Conservation (phyloP, 2,329 filamentous ascomycete species). For the Fusarium sp. region DNA sequence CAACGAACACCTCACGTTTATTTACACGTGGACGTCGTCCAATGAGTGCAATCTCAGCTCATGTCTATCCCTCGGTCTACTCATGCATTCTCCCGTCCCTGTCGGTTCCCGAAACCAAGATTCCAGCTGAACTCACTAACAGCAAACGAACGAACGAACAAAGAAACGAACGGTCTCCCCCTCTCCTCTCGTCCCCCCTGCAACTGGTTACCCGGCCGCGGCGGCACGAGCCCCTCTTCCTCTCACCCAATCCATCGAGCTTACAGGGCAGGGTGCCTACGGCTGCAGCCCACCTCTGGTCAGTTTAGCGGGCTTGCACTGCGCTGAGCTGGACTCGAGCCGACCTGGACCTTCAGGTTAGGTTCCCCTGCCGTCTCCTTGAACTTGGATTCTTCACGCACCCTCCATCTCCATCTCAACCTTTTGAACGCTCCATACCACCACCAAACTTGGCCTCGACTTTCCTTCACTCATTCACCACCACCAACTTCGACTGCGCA, state of each 20-base stretch:
- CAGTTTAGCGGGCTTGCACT: background rate
- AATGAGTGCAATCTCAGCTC: background rate
- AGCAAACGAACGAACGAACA: constrained; percentile 21
- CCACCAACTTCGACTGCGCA: background rate
- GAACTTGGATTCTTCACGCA: constrained; percentile 19
- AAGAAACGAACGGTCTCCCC: constrained; percentile 2
- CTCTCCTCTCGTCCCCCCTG: constrained; percentile 1
- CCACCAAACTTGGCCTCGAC: background rate
- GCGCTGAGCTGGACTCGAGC: background rate
- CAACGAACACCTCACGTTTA: background rate
- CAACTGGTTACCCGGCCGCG: constrained; percentile 35
- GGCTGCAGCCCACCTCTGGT: background rate
- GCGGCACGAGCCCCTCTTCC: constrained; percentile 29
- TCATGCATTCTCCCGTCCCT: background rate
- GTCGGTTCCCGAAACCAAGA: background rate
- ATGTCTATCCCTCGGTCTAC: background rate
- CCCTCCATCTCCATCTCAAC: background rate
- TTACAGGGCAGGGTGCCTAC: constrained; percentile 13
- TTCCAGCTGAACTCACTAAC: background rate
- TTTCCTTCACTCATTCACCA: constrained; percentile 8
- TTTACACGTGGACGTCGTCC: background rate
- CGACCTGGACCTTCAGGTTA: background rate
- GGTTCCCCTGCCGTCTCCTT: constrained; percentile 3
- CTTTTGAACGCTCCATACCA: background rate
- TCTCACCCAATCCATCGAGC: constrained; percentile 21